Conservation (phyloP, 2,329 filamentous ascomycete genomes). For the Camillea tinctor region DNA sequence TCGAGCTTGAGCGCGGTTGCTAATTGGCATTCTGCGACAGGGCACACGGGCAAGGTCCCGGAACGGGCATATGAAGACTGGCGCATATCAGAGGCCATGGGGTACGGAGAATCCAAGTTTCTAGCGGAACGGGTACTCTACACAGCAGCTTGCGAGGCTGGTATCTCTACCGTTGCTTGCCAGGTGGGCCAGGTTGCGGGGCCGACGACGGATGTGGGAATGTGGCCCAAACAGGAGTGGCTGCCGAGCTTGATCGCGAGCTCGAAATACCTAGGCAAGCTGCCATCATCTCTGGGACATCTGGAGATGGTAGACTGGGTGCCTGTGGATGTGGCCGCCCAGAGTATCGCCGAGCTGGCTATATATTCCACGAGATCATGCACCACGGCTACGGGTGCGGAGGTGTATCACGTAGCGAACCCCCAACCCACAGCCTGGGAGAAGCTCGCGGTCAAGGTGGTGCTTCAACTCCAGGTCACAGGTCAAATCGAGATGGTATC, state of each 20-base stretch:
- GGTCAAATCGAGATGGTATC: slow-evolving; percentile 11
- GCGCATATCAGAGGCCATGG: slow-evolving; percentile 5
- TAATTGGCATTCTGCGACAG: neutral
- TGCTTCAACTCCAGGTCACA: neutral
- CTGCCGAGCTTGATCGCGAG: slow-evolving; percentile 25
- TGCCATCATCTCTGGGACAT: slow-evolving; percentile 19
- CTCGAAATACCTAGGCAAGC: slow-evolving; percentile 18
- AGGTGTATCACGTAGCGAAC: slow-evolving; percentile 20
- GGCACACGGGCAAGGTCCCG: neutral
- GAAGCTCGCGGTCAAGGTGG: slow-evolving; percentile 8
- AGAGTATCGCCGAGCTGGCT: slow-evolving; percentile 17
- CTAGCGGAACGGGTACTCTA: slow-evolving; percentile 22
- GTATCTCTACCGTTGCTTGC: slow-evolving; percentile 11
- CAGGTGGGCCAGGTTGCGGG: slow-evolving; percentile 24
- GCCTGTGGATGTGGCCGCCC: slow-evolving; percentile 16
- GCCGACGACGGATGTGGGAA: slow-evolving; percentile 10
- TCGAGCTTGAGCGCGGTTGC: slow-evolving; percentile 18
- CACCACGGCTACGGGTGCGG: slow-evolving; percentile 2
- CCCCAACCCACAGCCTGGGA: slow-evolving; percentile 15
- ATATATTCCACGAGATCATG: neutral
- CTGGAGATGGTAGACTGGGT: slow-evolving; percentile 18
- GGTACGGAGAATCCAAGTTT: slow-evolving; percentile 24
- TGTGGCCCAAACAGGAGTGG: slow-evolving; percentile 24
- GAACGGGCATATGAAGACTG: slow-evolving; percentile 16
- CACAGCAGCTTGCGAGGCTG: slow-evolving; percentile 12